Evolutionary conservation across 495 filamentous ascomycete genomes (phyloP), one percentile per base, ranked within the genome.

Genomic region (Parathielavia hyrcaniae): DNA sequence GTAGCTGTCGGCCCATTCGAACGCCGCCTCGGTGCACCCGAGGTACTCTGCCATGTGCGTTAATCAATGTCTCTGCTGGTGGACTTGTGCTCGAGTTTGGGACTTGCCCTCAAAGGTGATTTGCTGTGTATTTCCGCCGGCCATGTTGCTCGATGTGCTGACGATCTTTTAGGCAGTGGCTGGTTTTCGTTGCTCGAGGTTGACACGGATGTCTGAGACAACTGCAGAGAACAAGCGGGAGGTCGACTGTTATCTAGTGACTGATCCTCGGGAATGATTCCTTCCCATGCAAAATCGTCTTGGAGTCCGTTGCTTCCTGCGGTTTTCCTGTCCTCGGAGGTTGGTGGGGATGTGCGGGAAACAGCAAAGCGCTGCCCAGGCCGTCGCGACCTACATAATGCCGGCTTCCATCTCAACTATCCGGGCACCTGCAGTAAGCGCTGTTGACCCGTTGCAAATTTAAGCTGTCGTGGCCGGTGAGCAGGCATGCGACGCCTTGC

Each of bases 1-100:
- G 69, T 91, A 91, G 77, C 85, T 87, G 64, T 91, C 88, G 0
- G 84, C 87, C 88, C 88, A 91, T 60, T 90, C 85, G 69, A 87
- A 87, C 48, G 74, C 58, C 26, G 79, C 76, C 61, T 80, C 73
- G 38, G 64, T 74, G 35, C 75, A 63, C 39, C 76, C 81, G 67
- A 82, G 77, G 69, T 74, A 82, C 35, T 83, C 79, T 73, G 68
- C 41, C 22, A 9, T 17, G 26, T 7, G 30, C 19, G 41, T 69
- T 40, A 67, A 59, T 51, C 26, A 19, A 4, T n/a, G 14, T 32
- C 2, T 1, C 30, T 39, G 9, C 5, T 13, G 13, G 35, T 44
- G 23, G 9, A 19, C 12, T 4, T 45, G 5, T 23, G 16, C 7
- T 14, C 5, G 2, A 38, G 36, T 5, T 17, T 14, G 4, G 22